Base-by-base conservation (phyloP, 2,329 filamentous ascomycete genomes). In the Diaporthe batatas region DNA sequence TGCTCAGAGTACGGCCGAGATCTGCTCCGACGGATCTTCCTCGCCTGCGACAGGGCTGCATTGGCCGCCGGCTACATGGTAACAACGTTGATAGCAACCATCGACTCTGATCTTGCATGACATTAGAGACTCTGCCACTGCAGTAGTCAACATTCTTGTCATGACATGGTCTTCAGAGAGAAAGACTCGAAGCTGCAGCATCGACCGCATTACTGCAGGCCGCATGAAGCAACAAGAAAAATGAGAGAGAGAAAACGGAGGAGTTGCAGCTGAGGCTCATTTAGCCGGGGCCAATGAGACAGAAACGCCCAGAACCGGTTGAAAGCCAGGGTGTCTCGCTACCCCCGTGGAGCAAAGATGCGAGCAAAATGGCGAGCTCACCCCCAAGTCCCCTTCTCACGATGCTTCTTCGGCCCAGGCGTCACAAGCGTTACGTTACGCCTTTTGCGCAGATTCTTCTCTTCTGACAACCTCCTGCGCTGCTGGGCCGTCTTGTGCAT, bases 1-100 rank as follows among this genome's bases (percentile, higher is more conserved):
- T 70, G 44, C 68, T 62, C 62, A 44, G 62, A 74, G 62, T 74
- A 74, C 68, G 73, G 71, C 73, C 73, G 73, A 74, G 73, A 74
- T 73, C 73, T 74, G 67, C 53, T 62, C 73, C 73, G 73, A 73
- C 69, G 70, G 29, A 64, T 70, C 58, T 42, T 53, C 44, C 42
- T 70, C 69, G 71, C 68, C 39, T 70, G 44, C 59, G 71, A 62
- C 68, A 70, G 68, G 55, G 68, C 68, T 70, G 68, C 67, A 57
- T 58, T 58, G 67, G 14, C 36, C 44, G 14, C 36, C 44, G 53
- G 25, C 67, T 64, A 47, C 55, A 51, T 42, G 32, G 25, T 51
- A 32, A 36, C 34, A 47, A 25, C 23, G 12, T 21, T n/a, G 21
- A 29, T 29, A 58, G 44, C 54, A 70, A 32, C 34, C 55, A 70